These are phyloP conservation scores for Lipomyces mesembrius DNA, from an alignment of 805 yeast genomes.

Conservation along the genomic window DNA sequence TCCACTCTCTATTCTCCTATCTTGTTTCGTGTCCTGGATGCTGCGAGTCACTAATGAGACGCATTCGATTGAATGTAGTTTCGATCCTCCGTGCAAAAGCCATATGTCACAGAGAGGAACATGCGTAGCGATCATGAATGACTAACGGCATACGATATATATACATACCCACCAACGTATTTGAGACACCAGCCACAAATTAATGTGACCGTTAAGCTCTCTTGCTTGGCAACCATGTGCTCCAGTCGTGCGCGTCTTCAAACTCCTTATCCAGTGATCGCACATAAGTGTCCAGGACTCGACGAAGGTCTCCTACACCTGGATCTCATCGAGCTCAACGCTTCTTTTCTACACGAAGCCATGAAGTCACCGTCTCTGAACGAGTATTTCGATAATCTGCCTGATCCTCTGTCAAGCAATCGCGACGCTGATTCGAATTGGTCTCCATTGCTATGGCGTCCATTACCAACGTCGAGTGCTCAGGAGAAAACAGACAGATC, in stretches of 20 bases:
- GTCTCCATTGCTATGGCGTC: not conserved
- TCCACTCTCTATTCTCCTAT: not conserved
- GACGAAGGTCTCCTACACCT: not conserved
- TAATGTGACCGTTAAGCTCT: not conserved
- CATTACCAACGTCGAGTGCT: too few species aligned
- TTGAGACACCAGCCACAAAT: slow-evolving; percentile 1
- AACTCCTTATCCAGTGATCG: not conserved
- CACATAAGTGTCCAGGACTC: not conserved
- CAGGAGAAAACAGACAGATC: not conserved
- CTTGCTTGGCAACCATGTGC: not conserved
- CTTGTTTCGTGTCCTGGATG: not conserved
- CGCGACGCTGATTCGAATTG: not conserved
- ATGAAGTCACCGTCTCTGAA: not conserved
- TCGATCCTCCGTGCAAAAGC: not conserved
- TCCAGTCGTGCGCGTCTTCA: not conserved
- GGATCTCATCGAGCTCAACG: not conserved
- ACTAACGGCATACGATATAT: not conserved
- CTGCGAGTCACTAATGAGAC: not conserved
- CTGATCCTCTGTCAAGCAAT: not conserved
- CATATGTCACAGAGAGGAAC: not conserved
- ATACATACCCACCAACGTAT: not conserved
- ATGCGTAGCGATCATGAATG: not conserved
- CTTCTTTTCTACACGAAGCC: not conserved
- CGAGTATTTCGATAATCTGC: not conserved
- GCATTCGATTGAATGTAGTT: not conserved